Conservation (phyloP, 2,329 filamentous ascomycete genomes). For the Arthroderma sp. region DNA sequence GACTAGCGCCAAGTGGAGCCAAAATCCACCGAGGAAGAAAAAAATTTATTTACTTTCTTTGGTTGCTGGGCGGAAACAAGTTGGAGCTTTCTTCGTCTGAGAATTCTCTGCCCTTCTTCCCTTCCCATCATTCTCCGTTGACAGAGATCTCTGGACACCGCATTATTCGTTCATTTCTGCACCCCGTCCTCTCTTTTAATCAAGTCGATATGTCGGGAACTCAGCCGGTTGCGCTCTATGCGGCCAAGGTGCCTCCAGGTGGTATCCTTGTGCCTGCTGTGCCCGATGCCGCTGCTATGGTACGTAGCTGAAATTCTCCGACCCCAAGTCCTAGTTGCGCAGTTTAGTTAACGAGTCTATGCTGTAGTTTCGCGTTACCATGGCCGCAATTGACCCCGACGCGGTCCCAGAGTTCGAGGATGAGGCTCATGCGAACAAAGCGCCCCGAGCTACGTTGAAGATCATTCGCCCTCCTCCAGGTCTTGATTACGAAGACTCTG, state of each 20-base stretch:
- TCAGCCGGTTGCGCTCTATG: conserved; percentile 69
- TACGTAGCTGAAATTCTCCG: conserved; percentile 40
- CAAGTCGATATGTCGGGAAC: conserved; percentile 32
- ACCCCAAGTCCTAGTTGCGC: conserved; percentile 19
- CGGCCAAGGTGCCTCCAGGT: conserved; percentile 78
- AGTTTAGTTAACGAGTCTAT: conserved; percentile 5
- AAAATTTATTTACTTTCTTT: not conserved
- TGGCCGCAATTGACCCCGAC: conserved; percentile 93
- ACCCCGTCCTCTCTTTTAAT: not conserved
- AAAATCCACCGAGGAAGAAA: not conserved
- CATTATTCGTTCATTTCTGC: not conserved
- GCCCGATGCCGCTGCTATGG: conserved; percentile 69
- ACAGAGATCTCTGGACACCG: not conserved
- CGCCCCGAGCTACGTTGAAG: conserved; percentile 77
- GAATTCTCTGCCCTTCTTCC: not conserved
- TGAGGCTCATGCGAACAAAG: conserved; percentile 47
- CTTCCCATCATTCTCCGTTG: not conserved
- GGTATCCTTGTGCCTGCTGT: conserved; percentile 70
- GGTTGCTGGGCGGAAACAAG: not conserved
- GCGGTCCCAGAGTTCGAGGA: conserved; percentile 57
- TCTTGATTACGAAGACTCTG: conserved; percentile 45
- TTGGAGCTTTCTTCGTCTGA: not conserved
- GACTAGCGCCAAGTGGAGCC: not conserved
- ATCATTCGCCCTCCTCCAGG: conserved; percentile 61
- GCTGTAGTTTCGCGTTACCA: conserved; percentile 81